phyloP scores from a whole-genome alignment of 2,329 filamentous ascomycete species.

The Alternaria sp. region DNA sequence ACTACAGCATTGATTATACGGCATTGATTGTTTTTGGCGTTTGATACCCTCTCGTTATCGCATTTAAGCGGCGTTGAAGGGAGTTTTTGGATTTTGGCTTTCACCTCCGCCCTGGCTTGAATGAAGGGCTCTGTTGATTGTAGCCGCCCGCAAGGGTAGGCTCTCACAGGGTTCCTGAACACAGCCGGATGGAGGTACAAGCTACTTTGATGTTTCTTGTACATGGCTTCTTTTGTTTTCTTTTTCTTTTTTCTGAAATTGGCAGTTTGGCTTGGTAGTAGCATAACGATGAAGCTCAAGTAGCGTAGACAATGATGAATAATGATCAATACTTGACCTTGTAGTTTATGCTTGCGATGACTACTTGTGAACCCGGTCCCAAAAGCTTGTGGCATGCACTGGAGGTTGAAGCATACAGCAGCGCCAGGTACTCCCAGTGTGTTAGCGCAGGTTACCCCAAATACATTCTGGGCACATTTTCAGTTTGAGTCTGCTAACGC shows the following conservation, averaged over 20 bases:
- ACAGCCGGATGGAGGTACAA: conserved; percentile 15
- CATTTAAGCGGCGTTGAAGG: conserved; percentile 19
- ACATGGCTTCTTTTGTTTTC: not conserved
- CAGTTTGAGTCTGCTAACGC: too few relatives aligned
- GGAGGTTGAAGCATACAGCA: not conserved
- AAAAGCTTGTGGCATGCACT: too few relatives aligned
- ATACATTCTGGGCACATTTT: too few relatives aligned
- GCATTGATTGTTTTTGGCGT: conserved; percentile 23
- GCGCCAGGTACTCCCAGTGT: too few relatives aligned
- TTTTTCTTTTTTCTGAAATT: not conserved
- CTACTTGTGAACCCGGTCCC: too few relatives aligned
- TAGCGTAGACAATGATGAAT: conserved; percentile 8
- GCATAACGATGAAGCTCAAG: conserved; percentile 3
- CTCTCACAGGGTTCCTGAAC: conserved; percentile 23
- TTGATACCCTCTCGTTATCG: conserved; percentile 17
- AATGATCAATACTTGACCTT: not conserved
- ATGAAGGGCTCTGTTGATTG: conserved; percentile 15
- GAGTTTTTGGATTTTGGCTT: not conserved
- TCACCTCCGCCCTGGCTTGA: conserved; percentile 22
- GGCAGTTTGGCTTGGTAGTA: not conserved
- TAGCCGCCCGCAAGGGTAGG: conserved; percentile 26
- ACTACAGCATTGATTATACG: conserved; percentile 18
- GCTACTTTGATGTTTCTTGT: conserved; percentile 1
- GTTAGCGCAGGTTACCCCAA: too few relatives aligned
- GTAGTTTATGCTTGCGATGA: not conserved